Evolutionary conservation across 1,284 basidiomycete genomes (phyloP).

Genomic region (Boletus semigastroideus): DNA sequence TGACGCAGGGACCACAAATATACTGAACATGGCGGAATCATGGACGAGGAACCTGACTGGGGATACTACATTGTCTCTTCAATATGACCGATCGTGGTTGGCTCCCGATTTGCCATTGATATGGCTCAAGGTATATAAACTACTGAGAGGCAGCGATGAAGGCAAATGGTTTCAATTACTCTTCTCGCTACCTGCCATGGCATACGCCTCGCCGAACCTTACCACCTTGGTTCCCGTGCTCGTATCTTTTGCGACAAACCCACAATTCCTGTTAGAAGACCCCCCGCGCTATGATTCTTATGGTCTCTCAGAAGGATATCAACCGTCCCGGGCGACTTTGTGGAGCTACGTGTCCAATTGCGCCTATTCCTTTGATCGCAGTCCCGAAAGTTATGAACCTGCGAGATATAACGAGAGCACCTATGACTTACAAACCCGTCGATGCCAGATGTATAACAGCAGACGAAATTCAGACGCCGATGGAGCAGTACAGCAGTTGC

Average conservation of each 20-base stretch:
- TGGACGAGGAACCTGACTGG: slow-evolving; percentile 4
- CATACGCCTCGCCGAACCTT: slow-evolving; percentile 21
- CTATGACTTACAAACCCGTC: slow-evolving; percentile 4
- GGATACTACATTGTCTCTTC: slow-evolving; percentile 11
- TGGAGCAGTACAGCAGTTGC: not conserved
- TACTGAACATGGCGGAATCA: slow-evolving; percentile 10
- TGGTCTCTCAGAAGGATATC: slow-evolving; percentile 13
- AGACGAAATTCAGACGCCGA: slow-evolving; percentile 8
- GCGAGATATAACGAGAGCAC: slow-evolving; percentile 6
- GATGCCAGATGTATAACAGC: slow-evolving; percentile 4
- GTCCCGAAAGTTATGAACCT: slow-evolving; percentile 14
- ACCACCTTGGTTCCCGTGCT: slow-evolving; percentile 27
- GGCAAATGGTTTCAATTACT: slow-evolving; percentile 25
- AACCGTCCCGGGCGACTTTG: slow-evolving; percentile 1
- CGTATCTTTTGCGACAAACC: slow-evolving; percentile 30
- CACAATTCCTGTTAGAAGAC: slow-evolving; percentile 13
- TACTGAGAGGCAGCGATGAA: slow-evolving; percentile 19
- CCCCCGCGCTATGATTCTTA: slow-evolving; percentile 19
- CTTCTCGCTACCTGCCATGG: slow-evolving; percentile 35
- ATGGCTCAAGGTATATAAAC: slow-evolving; percentile 36
- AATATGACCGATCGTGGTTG: slow-evolving; percentile 25
- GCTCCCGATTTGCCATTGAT: slow-evolving; percentile 12
- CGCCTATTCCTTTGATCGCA: slow-evolving; percentile 10
- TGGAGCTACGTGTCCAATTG: slow-evolving; percentile 3
- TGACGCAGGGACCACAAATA: not conserved